phyloP scores from a whole-genome alignment of 345 rosid species.

The Microthlaspi erraticum region DNA sequence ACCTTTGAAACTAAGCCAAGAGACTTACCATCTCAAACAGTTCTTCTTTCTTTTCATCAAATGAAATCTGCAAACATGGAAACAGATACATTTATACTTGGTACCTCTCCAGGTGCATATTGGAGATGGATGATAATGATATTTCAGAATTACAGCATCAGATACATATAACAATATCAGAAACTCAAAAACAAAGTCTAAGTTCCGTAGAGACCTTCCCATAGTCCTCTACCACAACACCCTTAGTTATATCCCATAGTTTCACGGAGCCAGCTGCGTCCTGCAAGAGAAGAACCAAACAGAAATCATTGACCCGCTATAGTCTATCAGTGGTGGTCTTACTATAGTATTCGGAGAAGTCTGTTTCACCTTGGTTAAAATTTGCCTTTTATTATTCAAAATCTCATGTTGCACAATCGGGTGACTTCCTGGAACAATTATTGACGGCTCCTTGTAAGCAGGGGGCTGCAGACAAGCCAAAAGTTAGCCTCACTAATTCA shows the following conservation, averaged over 20 bases:
- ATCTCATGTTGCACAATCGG: conserved; percentile 96
- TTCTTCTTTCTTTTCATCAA: conserved; percentile 93
- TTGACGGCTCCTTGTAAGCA: conserved; percentile 77
- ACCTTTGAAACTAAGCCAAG: background rate
- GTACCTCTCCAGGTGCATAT: conserved; percentile 16
- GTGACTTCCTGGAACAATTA: conserved; percentile 80
- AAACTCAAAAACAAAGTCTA: conserved; percentile 13
- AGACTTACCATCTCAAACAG: conserved; percentile 86
- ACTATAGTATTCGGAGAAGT: conserved; percentile 21
- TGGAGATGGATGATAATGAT: conserved; percentile 19
- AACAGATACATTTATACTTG: conserved; percentile 20
- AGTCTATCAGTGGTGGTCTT: conserved; percentile 11
- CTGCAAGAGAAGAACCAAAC: conserved; percentile 51
- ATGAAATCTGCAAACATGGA: conserved; percentile 62
- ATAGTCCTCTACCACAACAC: conserved; percentile 83
- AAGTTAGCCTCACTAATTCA: conserved; percentile 19
- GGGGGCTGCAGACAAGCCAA: conserved; percentile 64
- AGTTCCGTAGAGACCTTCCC: conserved; percentile 66
- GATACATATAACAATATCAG: conserved; percentile 11
- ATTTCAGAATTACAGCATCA: background rate
- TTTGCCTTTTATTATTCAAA: conserved; percentile 93
- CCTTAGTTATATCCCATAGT: conserved; percentile 95
- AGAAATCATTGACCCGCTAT: conserved; percentile 27
- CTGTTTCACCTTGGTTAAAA: conserved; percentile 82
- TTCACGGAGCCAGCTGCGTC: conserved; percentile 91